Conservation (phyloP, 768 basidiomycete species). For the Coprinellus micaceus region DNA sequence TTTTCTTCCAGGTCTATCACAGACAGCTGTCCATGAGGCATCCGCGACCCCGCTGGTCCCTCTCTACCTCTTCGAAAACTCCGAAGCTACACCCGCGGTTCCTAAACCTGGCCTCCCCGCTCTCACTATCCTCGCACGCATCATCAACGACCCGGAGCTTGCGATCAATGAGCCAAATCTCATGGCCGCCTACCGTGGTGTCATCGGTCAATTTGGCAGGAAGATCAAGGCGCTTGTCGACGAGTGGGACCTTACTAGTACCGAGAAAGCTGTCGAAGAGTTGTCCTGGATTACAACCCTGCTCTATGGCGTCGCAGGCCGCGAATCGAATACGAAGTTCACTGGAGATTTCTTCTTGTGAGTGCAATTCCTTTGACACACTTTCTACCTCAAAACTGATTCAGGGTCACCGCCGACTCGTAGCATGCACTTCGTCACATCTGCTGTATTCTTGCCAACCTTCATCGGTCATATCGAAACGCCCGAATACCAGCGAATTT, state of each 20-base stretch:
- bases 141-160: conserved; percentile 43
- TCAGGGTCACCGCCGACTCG: not conserved
- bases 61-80: conserved; percentile 18
- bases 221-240: conserved; percentile 40
- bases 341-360: conserved; percentile 60
- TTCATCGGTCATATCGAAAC: conserved; percentile 34
- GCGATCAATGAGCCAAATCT: not conserved
- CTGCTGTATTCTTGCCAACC: conserved; percentile 56
- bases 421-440: conserved; percentile 69
- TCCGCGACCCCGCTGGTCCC: conserved; percentile 22
- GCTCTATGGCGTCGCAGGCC: conserved; percentile 56
- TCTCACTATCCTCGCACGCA: conserved; percentile 49
- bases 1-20: conserved; percentile 34
- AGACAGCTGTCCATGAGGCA: conserved; percentile 44
- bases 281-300: conserved; percentile 52
- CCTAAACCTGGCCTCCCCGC: conserved; percentile 32
- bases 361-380: conserved; percentile 21
- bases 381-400: not conserved
- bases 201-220: conserved; percentile 28
- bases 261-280: conserved; percentile 60
- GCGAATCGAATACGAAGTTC: conserved; percentile 37
- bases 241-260: conserved; percentile 39
- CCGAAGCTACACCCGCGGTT: not conserved
- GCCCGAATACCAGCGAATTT: conserved; percentile 39
- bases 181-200: conserved; percentile 19